Evolutionary conservation across 805 yeast genomes (phyloP), one percentile per base, ranked within the genome.

Genomic region (Ogataea corticis): DNA sequence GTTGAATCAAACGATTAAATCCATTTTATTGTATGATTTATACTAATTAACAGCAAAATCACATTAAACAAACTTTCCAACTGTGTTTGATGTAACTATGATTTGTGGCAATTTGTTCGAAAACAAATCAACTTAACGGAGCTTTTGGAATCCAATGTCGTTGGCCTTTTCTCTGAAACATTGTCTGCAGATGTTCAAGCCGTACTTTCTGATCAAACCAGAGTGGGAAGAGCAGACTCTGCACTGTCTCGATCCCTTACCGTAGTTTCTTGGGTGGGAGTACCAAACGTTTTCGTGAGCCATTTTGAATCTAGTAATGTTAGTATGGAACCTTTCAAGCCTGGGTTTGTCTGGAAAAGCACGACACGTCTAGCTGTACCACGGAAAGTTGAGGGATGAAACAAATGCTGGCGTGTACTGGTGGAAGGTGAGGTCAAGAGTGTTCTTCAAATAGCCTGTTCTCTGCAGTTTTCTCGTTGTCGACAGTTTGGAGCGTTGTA

Each of bases 201-300:
- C 99, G 94, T 94, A 94, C 83, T 94, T 94, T 89, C 99, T 92
- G 85, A 94, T 88, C 76, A 94, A 87, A 84, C 98, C 98, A 67
- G 88, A 76, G 91, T 92, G 97, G 77, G 98, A 88, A 69, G 96
- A 82, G 75, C 96, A 89, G 83, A 92, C 91, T 78, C 98, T 94
- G 84, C 98, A 94, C 82, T 88, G 94, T 83, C 99, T 96, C 70
- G 98, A 87, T 81, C 99, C 99, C 88, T 94, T 94, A 79, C 99
- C 99, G 90, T 82, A 92, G 80, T 87, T 91, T 88, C 98, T 89
- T 85, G 99, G 99, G 96, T 94, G 99, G 76, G 98, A 91, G 85
- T 78, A 94, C 99, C 99, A 94, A 85, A 92, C 96, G 90, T 89
- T 85, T 85, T 89, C 97, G 97, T 91, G 98, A 86, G 97, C 97